Evolutionary conservation across 306 rosid species (phyloP).

Genomic region (Mimosa bimucronata): DNA sequence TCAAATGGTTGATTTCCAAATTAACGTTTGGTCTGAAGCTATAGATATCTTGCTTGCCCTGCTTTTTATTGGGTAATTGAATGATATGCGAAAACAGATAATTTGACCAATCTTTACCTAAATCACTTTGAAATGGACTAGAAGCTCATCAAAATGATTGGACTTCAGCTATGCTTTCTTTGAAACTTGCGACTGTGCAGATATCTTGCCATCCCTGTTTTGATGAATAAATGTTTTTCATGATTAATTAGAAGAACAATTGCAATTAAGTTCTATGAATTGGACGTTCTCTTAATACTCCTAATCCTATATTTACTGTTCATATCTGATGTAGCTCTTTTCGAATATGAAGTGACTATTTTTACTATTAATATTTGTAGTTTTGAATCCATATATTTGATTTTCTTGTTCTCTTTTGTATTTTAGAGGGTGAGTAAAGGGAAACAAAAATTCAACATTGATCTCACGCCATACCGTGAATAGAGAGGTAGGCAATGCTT

Average conservation of each 20-base stretch:
- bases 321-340: too few species aligned
- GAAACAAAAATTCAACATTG: constrained; percentile 74
- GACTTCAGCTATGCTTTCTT: not conserved
- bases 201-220: too few species aligned
- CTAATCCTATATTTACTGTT: too few species aligned
- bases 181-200: not conserved
- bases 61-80: too few species aligned
- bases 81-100: not conserved
- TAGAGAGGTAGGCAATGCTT: constrained; percentile 52
- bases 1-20: too few species aligned
- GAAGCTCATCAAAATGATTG: not conserved
- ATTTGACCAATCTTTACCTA: not conserved
- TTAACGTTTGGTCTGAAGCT: too few species aligned
- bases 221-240: too few species aligned
- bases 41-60: too few species aligned
- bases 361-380: constrained; percentile 15
- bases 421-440: constrained; percentile 88
- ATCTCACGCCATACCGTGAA: constrained; percentile 77
- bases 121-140: not conserved
- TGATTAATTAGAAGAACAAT: too few species aligned
- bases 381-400: constrained; percentile 23
- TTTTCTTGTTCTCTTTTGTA: constrained; percentile 22
- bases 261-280: too few species aligned
- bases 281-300: too few species aligned
- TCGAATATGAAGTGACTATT: not conserved